Conservation (phyloP, 345 rosid species). For the Erysimum cheiranthoides region DNA sequence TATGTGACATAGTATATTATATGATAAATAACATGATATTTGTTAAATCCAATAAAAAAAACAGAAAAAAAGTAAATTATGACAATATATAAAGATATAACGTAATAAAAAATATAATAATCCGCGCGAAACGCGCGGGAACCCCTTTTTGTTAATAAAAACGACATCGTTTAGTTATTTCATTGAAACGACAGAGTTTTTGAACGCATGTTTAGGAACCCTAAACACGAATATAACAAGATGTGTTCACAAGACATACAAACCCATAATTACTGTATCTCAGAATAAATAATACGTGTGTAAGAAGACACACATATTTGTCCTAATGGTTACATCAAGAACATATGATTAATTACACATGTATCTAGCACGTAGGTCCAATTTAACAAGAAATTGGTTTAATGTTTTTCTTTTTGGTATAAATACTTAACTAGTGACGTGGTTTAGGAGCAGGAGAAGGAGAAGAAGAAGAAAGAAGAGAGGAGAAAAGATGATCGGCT, state of each 20-base stretch:
- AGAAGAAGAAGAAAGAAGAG: slow-evolving; percentile 46
- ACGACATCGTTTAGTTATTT: too few species aligned
- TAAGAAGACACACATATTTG: slow-evolving; percentile 37
- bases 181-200: background rate
- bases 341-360: slow-evolving; percentile 22
- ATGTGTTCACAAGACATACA: slow-evolving; percentile 16
- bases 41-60: too few species aligned
- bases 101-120: too few species aligned
- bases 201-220: background rate
- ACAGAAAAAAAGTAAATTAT: too few species aligned
- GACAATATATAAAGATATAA: too few species aligned
- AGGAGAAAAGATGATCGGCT: slow-evolving; percentile 64
- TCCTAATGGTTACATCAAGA: slow-evolving; percentile 31
- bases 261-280: slow-evolving; percentile 13
- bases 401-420: background rate
- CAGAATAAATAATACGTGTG: slow-evolving; percentile 3
- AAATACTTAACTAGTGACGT: background rate
- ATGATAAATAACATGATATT: too few species aligned
- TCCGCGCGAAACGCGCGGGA: too few species aligned
- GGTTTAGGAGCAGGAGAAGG: slow-evolving; percentile 49
- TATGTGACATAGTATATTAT: too few species aligned
- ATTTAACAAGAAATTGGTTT: slow-evolving; percentile 27
- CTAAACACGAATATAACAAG: background rate
- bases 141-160: too few species aligned
- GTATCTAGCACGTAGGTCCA: background rate